Evolutionary conservation across 352 stramenopile genomes (phyloP).

Genomic region (Aphanomyces invadans): DNA sequence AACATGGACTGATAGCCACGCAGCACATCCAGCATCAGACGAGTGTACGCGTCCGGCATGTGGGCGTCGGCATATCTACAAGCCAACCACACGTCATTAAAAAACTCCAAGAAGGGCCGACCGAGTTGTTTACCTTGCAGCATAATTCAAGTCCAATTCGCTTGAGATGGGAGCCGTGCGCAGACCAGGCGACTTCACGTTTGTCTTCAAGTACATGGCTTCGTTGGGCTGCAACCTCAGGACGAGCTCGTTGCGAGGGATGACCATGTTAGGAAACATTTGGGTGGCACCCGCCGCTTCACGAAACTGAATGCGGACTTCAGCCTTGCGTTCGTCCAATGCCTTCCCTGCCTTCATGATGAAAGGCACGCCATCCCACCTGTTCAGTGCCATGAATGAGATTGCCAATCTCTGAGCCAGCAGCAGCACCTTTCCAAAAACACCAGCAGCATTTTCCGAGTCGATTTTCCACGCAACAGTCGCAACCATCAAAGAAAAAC

Average conservation of each 20-base stretch:
- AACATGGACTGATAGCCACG: conserved; percentile 73
- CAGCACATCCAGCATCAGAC: conserved; percentile 88
- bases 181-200: conserved; percentile 81
- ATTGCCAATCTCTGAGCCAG: too few relatives aligned
- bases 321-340: conserved; percentile 84
- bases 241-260: conserved; percentile 82
- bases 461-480: neutral
- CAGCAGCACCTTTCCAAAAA: too few relatives aligned
- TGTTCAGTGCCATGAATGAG: too few relatives aligned
- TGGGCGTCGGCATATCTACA: conserved; percentile 16
- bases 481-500: neutral
- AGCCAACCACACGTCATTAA: too few relatives aligned
- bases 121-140: conserved; percentile 30
- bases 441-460: neutral
- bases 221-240: conserved; percentile 85
- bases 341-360: conserved; percentile 91
- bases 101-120: too few relatives aligned
- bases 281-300: conserved; percentile 54
- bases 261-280: conserved; percentile 42
- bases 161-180: conserved; percentile 48
- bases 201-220: conserved; percentile 77
- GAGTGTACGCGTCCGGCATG: conserved; percentile 87
- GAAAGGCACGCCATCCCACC: conserved; percentile 86
- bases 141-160: conserved; percentile 86
- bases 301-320: conserved; percentile 88